A percentile compares a stretch with the other conserved stretches of the same genome.
phyloP scores from a whole-genome alignment of 352 stramenopile genomes.

The Pythium folliculosum region DNA sequence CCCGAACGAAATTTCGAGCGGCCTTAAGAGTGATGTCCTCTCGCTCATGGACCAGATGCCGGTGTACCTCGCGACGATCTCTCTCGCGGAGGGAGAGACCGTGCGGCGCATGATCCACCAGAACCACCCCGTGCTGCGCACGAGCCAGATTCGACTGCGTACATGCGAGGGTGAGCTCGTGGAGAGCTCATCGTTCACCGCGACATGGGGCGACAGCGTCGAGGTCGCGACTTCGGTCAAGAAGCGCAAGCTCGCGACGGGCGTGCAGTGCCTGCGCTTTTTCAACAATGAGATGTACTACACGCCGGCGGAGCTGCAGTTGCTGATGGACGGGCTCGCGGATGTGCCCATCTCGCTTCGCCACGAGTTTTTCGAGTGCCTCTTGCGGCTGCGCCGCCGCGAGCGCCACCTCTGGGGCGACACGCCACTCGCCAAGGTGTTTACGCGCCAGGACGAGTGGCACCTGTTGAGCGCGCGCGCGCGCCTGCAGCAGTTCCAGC shows the following conservation, averaged over 20 bases:
- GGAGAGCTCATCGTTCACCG: slow-evolving; percentile 76
- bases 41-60: slow-evolving; percentile 39
- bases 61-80: slow-evolving; percentile 94
- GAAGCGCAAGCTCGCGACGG: slow-evolving; percentile 45
- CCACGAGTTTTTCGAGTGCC: slow-evolving; percentile 85
- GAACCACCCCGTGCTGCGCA: slow-evolving; percentile 72
- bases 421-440: slow-evolving; percentile 96
- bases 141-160: slow-evolving; percentile 67
- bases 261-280: slow-evolving; percentile 93
- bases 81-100: slow-evolving; percentile 96
- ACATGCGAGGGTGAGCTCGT: slow-evolving; percentile 83
- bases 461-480: slow-evolving; percentile 86
- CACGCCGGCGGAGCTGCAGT: slow-evolving; percentile 90
- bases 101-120: slow-evolving; percentile 96
- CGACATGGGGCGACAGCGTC: slow-evolving; percentile 40
- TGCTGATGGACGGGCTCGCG: slow-evolving; percentile 83
- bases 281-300: slow-evolving; percentile 99
- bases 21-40: slow-evolving; percentile 49
- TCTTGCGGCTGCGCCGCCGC: slow-evolving; percentile 90
- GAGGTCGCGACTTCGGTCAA: not conserved
- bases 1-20: slow-evolving; percentile 24
- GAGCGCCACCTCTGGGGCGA: slow-evolving; percentile 95
- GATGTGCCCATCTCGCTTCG: slow-evolving; percentile 64
- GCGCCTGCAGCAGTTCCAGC: slow-evolving; percentile 85
- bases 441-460: slow-evolving; percentile 97